Conservation (phyloP, 495 filamentous ascomycete species). For the Sphaerosporella brunnea region DNA sequence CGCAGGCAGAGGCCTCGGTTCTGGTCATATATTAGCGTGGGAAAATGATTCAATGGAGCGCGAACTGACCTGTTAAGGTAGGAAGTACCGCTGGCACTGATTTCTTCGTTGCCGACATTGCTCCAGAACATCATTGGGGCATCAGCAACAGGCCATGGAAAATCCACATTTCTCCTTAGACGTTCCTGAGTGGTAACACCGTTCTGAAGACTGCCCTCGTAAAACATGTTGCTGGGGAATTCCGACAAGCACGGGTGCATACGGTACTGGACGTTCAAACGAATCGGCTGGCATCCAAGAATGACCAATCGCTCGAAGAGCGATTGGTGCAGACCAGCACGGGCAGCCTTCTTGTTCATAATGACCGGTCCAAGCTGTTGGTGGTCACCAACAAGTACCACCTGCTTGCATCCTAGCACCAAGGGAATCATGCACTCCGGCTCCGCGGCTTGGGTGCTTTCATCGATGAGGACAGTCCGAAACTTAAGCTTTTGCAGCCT, state of each 20-base stretch:
- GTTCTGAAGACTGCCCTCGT: conserved; percentile 93
- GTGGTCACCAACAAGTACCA: conserved; percentile 94
- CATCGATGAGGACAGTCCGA: conserved; percentile 92
- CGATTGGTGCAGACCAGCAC: conserved; percentile 91
- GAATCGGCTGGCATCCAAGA: conserved; percentile 77
- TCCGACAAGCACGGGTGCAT: conserved; percentile 98
- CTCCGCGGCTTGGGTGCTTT: conserved; percentile 97
- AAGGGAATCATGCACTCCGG: conserved; percentile 98
- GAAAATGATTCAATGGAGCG: background rate
- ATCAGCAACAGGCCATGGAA: conserved; percentile 90
- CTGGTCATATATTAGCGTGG: conserved; percentile 27
- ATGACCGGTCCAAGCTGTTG: conserved; percentile 97
- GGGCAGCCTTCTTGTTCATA: conserved; percentile 99
- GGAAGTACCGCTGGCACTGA: conserved; percentile 90
- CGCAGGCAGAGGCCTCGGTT: conserved; percentile 90
- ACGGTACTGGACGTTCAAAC: conserved; percentile 92
- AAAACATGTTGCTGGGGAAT: conserved; percentile 99
- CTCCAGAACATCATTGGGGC: conserved; percentile 99
- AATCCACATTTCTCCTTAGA: conserved; percentile 84
- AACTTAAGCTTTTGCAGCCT: conserved; percentile 93
- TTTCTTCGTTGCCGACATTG: conserved; percentile 92
- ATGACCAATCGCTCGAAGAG: conserved; percentile 94
- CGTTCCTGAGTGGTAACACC: conserved; percentile 81
- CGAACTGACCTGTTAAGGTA: conserved; percentile 51
- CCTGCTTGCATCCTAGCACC: conserved; percentile 94